Evolutionary conservation across 1,284 basidiomycete genomes (phyloP), one percentile per base, ranked within the genome.

Genomic region (Irpex sp.): DNA sequence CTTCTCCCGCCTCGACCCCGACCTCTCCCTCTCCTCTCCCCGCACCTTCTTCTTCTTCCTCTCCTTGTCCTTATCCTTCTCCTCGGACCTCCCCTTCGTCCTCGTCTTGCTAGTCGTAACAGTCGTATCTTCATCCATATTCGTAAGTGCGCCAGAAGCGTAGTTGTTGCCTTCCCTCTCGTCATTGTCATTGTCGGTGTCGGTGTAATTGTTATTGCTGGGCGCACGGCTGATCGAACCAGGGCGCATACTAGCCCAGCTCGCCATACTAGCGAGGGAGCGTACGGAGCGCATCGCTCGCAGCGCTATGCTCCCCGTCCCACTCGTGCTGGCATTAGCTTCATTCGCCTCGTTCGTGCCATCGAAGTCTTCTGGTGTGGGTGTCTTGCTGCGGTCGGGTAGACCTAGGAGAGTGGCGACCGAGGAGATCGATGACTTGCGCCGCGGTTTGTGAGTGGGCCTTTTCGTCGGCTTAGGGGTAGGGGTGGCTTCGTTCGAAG

Each of bases 251-350:
- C 87, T 86, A 8, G 83, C 83, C 88, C 89, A 91, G 69, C 86
- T 87, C 1, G 86, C 83, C 59, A 93, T 85, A 52, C 85, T 77
- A 3, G 91, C 89, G 59, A 93, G 76, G 1, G 86, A 89, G 38
- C 86, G 79, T 68, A 93, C 85, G 17, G 86, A 88, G 51, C 86
- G 81, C 78, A 93, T 92, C 2, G 91, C 91, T 13, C 91, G 84
- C 11, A 93, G 63, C 0, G 91, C 91, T 59, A 93, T 88, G 0
- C 31, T 31, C 3, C 31, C 31, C 4, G 89, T 91, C 38, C 82
- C 84, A 67, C 19, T 56, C 9, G 19, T 56, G 9, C 19, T 31
- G 3, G 13, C 54, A n/a, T 26, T 56, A 7, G 44, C 11, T 44
- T 44, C 40, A n/a, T 44, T 64, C 6, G 66, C 31, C 31, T 31